These are phyloP conservation scores for Neofusicoccum cordaticola DNA, from an alignment of 2,329 filamentous ascomycete species.

Conservation along the genomic window DNA sequence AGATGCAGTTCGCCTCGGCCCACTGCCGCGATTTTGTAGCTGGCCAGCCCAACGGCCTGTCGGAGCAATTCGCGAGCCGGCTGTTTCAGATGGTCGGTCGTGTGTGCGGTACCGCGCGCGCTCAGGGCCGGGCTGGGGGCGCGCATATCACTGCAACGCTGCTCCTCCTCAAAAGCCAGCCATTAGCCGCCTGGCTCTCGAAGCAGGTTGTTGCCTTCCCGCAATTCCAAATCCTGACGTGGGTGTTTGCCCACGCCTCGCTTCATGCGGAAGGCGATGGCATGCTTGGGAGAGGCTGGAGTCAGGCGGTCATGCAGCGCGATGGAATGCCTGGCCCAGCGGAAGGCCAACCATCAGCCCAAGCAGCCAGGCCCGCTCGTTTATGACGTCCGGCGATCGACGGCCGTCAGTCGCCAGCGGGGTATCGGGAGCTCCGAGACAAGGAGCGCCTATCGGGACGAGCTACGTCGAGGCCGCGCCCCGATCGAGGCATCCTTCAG, in stretches of 20 bases:
- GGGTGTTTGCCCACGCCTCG: not conserved
- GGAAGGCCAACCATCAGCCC: constrained; percentile 11
- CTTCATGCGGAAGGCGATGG: constrained; percentile 7
- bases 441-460: constrained; percentile 15
- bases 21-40: constrained; percentile 9
- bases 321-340: constrained; percentile 10
- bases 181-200: not conserved
- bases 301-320: constrained; percentile 14
- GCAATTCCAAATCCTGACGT: constrained; percentile 11
- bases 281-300: constrained; percentile 8
- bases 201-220: constrained; percentile 6
- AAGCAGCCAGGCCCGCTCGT: not conserved
- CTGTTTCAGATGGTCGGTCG: constrained; percentile 13
- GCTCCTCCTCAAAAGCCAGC: not conserved
- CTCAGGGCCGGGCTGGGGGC: not conserved
- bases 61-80: constrained; percentile 13
- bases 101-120: not conserved
- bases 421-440: constrained; percentile 18
- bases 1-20: constrained; percentile 11
- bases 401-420: constrained; percentile 7
- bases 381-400: constrained; percentile 8
- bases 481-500: constrained; percentile 13
- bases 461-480: not conserved
- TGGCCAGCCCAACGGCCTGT: constrained; percentile 10
- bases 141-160: constrained; percentile 12